A percentile compares a stretch with the other conserved stretches of the same genome.
phyloP scores from a whole-genome alignment of 1,284 basidiomycete species.

The Wallemia hederae region DNA sequence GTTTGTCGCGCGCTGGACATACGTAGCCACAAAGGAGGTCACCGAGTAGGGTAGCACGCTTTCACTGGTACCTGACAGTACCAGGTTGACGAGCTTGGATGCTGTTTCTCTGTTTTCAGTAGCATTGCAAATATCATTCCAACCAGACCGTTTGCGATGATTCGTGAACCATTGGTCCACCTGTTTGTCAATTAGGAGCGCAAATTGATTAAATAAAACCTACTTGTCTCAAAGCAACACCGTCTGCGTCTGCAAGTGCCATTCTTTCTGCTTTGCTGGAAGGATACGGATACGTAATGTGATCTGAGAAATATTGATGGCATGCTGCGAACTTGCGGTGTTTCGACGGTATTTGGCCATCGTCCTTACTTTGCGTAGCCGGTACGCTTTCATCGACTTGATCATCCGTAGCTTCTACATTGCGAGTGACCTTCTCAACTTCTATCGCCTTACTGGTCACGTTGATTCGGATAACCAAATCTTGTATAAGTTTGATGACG shows the following conservation, averaged over 20 bases:
- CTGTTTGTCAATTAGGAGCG: too few species aligned
- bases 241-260: background rate
- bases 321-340: background rate
- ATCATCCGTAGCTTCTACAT: background rate
- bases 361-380: background rate
- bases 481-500: background rate
- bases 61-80: background rate
- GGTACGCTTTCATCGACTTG: background rate
- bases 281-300: background rate
- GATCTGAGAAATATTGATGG: background rate
- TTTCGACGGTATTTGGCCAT: background rate
- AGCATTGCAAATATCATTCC: background rate
- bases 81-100: background rate
- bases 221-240: background rate
- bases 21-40: background rate
- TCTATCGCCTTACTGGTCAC: background rate
- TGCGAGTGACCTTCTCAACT: background rate
- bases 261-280: background rate
- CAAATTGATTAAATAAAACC: too few species aligned
- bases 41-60: background rate
- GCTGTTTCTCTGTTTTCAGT: background rate
- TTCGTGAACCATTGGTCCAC: background rate
- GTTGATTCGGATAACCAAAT: background rate
- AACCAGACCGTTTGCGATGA: background rate
- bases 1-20: background rate